Evolutionary conservation across 371 early-diverging fungal species (phyloP), one percentile per base, ranked within the genome.

Genomic region (Chytridium lagenaria): DNA sequence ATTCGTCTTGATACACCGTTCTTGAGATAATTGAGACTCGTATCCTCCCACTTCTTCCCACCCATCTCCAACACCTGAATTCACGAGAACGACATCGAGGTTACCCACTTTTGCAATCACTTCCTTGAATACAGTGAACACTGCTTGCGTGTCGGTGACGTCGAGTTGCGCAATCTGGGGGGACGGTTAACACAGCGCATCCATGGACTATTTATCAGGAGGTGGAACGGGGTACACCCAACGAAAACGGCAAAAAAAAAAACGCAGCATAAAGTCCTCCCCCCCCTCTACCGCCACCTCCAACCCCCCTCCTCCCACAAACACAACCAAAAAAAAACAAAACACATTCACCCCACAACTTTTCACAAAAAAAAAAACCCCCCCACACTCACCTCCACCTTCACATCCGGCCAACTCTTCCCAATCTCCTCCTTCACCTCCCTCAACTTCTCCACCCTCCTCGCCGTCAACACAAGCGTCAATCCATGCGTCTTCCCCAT

Each of bases 61-160:
- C 16, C 44, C 5, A 66, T 44, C 67, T 22, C 44, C 67, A 36
- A 66, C 28, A 28, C 67, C 67, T 2, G 67, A 66, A 44, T 66
- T 66, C 15, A 30, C 67, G 16, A 66, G 16, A 2, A 38, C 38
- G 12, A 66, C 67, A 49, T 66, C 67, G 44, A 66, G 37, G 16
- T 28, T 10, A 7, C 67, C 67, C 37, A 63, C 63, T 5, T 12
- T 7, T 12, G 2, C 63, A 12, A 44, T 44, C n/a, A 28, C 23
- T 15, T 5, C 2, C n/a, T 22, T 22, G 49, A 66, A 66, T 15
- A 66, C 67, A 30, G 38, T 7, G 44, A 66, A 66, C 26, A 66
- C 67, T n/a, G 7, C 12, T 7, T 38, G 3, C 19, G 67, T 19
- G 40, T 40, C 44, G 5, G 67, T 66, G 23, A 66, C 67, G 49